Evolutionary conservation across 129 eudicot species (phyloP).

Genomic region (carrot (Daucus carota)): DH1_v3.0 NC_030381.2:53171001-53171500

Average conservation of each 20-base stretch:
- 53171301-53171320: background rate
- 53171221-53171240: background rate
- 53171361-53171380: slow-evolving; percentile 8
- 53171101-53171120: slow-evolving; percentile 27
- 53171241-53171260: too few relatives aligned
- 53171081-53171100: slow-evolving; percentile 26
- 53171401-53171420: background rate
- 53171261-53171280: background rate
- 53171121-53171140: slow-evolving; percentile 31
- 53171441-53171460: slow-evolving; percentile 1
- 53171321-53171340: background rate
- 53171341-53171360: background rate
- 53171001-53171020: background rate
- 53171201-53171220: background rate
- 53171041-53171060: slow-evolving; percentile 26
- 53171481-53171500: background rate
- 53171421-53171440: background rate
- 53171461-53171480: slow-evolving; percentile 1
- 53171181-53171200: slow-evolving; percentile 5
- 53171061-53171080: slow-evolving; percentile 25
- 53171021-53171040: background rate
- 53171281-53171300: background rate
- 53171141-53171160: slow-evolving; percentile 30
- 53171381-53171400: background rate
- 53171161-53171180: slow-evolving; percentile 23